Conservation (phyloP, 2,329 filamentous ascomycete species). For the Penicillium sp. region DNA sequence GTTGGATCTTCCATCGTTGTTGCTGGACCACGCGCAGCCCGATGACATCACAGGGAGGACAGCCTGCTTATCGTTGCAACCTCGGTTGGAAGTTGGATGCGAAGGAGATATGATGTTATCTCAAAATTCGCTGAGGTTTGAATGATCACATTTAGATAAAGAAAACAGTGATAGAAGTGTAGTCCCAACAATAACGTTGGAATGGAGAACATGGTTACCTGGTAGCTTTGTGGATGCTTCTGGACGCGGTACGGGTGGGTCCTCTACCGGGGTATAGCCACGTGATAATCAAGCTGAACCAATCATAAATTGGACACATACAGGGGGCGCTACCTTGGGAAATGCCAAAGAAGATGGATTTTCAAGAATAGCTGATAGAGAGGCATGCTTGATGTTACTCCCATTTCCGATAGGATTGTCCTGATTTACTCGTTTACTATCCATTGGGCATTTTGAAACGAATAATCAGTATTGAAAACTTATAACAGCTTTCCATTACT, state of each 20-base stretch:
- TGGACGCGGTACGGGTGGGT: neutral
- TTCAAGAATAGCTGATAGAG: too few relatives aligned
- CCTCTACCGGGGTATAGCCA: neutral
- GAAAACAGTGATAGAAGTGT: neutral
- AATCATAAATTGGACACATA: neutral
- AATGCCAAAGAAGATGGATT: too few relatives aligned
- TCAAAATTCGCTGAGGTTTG: neutral
- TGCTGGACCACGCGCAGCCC: neutral
- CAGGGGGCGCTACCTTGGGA: fast-evolving
- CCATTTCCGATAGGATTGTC: too few relatives aligned
- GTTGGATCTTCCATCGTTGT: constrained; percentile 1
- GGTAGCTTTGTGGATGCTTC: neutral
- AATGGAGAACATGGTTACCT: neutral
- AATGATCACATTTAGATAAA: too few relatives aligned
- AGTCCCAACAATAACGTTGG: neutral
- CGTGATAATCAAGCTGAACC: neutral
- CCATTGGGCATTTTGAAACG: too few relatives aligned
- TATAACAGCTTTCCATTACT: too few relatives aligned
- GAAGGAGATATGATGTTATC: neutral
- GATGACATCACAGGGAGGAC: constrained; percentile 3
- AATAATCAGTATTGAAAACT: too few relatives aligned
- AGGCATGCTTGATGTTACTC: too few relatives aligned
- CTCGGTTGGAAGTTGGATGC: neutral
- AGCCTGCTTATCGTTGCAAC: neutral
- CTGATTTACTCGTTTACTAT: too few relatives aligned